A percentile compares a stretch with the other conserved stretches of the same genome.
Conservation (phyloP, 2,329 filamentous ascomycete species). For the Aspergillus novoparasiticus region DNA sequence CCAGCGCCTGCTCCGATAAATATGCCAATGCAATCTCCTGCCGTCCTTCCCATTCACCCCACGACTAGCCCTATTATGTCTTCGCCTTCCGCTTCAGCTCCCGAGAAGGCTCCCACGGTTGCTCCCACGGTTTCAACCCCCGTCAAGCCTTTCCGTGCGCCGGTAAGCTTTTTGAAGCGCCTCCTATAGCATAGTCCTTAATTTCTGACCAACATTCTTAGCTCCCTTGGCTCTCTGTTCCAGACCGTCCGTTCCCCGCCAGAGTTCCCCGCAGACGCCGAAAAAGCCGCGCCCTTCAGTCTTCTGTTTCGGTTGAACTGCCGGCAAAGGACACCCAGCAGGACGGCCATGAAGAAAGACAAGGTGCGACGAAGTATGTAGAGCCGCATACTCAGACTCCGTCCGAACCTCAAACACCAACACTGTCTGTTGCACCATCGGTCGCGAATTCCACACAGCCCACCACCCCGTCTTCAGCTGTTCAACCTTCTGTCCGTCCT, state of each 20-base stretch:
- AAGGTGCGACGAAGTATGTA: slow-evolving; percentile 24
- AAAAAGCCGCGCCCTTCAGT: slow-evolving; percentile 38
- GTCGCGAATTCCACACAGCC: slow-evolving; percentile 58
- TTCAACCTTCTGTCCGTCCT: slow-evolving; percentile 34
- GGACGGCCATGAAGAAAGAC: slow-evolving; percentile 23
- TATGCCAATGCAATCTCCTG: slow-evolving; percentile 31
- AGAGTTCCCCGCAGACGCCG: slow-evolving; percentile 52
- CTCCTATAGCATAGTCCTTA: background rate
- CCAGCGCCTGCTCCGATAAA: slow-evolving; percentile 31
- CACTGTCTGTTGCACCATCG: slow-evolving; percentile 60
- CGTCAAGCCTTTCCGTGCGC: slow-evolving; percentile 53
- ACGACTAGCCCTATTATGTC: slow-evolving; percentile 36
- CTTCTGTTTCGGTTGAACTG: slow-evolving; percentile 49
- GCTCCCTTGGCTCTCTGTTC: slow-evolving; percentile 64
- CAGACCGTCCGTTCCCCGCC: slow-evolving; percentile 57
- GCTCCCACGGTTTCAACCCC: slow-evolving; percentile 25
- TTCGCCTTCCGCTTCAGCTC: slow-evolving; percentile 32
- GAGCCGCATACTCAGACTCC: slow-evolving; percentile 25
- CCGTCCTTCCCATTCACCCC: slow-evolving; percentile 25
- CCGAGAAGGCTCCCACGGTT: slow-evolving; percentile 20
- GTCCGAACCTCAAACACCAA: slow-evolving; percentile 58
- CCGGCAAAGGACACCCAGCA: slow-evolving; percentile 48
- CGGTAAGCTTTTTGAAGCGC: slow-evolving; percentile 38
- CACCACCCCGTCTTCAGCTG: slow-evolving; percentile 58
- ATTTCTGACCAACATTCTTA: slow-evolving; percentile 28